These are phyloP conservation scores for Sporisorium graminicola DNA, from an alignment of 1,284 basidiomycete genomes.

Conservation along the genomic window DNA sequence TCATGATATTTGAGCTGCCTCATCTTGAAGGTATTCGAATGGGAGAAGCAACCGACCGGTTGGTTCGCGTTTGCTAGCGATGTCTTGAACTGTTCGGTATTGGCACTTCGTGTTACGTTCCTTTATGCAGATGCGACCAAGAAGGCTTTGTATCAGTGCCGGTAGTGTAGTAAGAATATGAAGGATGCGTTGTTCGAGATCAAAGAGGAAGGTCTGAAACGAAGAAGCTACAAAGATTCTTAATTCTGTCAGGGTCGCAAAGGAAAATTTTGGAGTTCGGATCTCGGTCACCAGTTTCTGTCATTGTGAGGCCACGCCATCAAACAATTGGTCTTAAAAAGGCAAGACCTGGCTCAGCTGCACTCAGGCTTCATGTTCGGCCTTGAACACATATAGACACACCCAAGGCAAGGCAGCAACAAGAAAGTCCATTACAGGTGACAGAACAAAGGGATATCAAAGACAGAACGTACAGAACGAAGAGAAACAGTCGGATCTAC, in stretches of 20 bases:
- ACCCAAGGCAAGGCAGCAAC: not conserved
- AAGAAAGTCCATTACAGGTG: constrained; percentile 22
- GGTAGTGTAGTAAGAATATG: too few species aligned
- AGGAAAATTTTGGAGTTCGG: constrained; percentile 39
- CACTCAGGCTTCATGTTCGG: not conserved
- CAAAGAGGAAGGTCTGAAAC: not conserved
- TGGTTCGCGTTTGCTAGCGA: not conserved
- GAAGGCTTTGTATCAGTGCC: too few species aligned
- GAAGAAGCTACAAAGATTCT: not conserved
- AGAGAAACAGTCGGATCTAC: not conserved
- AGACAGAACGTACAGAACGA: not conserved
- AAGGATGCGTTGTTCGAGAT: not conserved
- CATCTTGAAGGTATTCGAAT: constrained; percentile 41
- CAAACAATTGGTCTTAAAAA: not conserved
- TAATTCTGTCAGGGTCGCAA: constrained; percentile 4
- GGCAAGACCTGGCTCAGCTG: not conserved
- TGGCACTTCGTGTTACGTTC: too few species aligned
- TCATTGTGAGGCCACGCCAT: not conserved
- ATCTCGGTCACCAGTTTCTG: constrained; percentile 12
- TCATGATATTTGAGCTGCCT: constrained; percentile 69
- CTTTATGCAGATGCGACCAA: too few species aligned
- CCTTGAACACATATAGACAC: not conserved
- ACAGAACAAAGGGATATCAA: constrained; percentile 10
- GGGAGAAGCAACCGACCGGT: not conserved
- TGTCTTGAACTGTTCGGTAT: not conserved